Base-by-base conservation (phyloP, 2,329 filamentous ascomycete genomes). In the Sclerotinia nivalis region DNA sequence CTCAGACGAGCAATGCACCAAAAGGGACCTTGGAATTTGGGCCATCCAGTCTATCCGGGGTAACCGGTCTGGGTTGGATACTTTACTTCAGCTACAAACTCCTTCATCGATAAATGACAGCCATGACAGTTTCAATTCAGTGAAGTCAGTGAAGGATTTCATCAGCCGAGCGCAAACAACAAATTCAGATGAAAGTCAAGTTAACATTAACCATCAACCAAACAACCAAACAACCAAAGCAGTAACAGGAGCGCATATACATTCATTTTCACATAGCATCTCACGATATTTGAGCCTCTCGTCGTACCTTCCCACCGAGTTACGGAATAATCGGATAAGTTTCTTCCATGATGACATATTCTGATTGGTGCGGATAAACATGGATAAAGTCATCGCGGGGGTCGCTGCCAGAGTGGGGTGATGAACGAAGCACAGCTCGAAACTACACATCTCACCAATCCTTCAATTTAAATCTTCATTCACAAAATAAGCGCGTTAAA, bases 341-440 rank as follows among this genome's bases (percentile, higher is more conserved):
- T 66, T 18, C 64, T 45, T 66, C 40, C 54, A 43, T 43, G 34
- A 8, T 28, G 12, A 22, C n/a, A 28, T 25, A 13, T 31, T 6
- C 15, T 75, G 67, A 76, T 75, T 76, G 74, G 75, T 22, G 71
- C 75, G 73, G 73, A 54, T 76, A 74, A 75, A 70, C 25, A 64
- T 69, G 71, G 71, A 47, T 72, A 73, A 72, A 73, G 1, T 70
- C 52, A n/a, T 61, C 40, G 22, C 60, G 71, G 70, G 70, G 47
- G 60, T 62, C 12, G 2, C 31, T 71, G 69, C 68, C 40, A 62
- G 70, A 62, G 69, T 70, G 62, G 68, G 72, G 68, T 65, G 69
- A 72, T 58, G 67, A 68, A 25, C 49, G 43, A 25, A 61, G 40
- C 2, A 50, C 49, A 66, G 66, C 52, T 55, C 58, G 43, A 62